These are phyloP conservation scores for Yamadazyma sp. DNA, from an alignment of 1,139 yeast species.

Conservation along the genomic window DNA sequence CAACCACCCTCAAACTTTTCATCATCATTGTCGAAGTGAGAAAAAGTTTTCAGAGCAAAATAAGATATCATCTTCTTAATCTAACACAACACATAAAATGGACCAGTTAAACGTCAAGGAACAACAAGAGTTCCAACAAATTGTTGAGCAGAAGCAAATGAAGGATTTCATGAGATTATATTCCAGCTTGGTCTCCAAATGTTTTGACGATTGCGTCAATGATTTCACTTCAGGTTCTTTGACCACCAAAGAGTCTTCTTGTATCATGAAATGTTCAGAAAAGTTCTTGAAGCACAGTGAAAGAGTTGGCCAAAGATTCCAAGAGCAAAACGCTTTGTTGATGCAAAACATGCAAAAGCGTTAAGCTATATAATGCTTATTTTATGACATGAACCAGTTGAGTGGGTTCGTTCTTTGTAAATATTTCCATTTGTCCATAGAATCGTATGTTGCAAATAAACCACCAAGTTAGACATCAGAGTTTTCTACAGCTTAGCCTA, in stretches of 20 bases:
- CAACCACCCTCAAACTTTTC: background rate
- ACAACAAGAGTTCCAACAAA: slow-evolving; percentile 93
- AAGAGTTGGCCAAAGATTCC: slow-evolving; percentile 98
- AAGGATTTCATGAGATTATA: slow-evolving; percentile 96
- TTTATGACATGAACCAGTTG: background rate
- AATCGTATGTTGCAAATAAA: background rate
- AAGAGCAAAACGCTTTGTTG: slow-evolving; percentile 78
- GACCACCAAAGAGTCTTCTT: slow-evolving; percentile 78
- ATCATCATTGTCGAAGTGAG: slow-evolving; percentile 2
- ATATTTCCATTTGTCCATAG: slow-evolving; percentile 2
- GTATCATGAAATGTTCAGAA: slow-evolving; percentile 91
- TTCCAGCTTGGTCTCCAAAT: slow-evolving; percentile 92
- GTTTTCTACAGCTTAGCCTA: too few species aligned
- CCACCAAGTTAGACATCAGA: background rate
- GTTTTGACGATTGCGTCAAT: slow-evolving; percentile 96
- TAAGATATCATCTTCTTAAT: background rate
- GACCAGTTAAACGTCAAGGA: slow-evolving; percentile 86
- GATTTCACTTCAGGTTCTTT: slow-evolving; percentile 92
- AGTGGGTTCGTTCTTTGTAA: background rate
- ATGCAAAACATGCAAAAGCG: slow-evolving; percentile 49
- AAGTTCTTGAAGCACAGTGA: slow-evolving; percentile 97
- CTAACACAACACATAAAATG: slow-evolving; percentile 37
- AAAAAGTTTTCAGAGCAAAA: slow-evolving; percentile 3
- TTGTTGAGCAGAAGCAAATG: slow-evolving; percentile 98
- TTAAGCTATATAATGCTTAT: slow-evolving; percentile 12